Evolutionary conservation across 768 basidiomycete species (phyloP), one percentile per base, ranked within the genome.

Genomic region (Phlebiopsis flavidoalba): DNA sequence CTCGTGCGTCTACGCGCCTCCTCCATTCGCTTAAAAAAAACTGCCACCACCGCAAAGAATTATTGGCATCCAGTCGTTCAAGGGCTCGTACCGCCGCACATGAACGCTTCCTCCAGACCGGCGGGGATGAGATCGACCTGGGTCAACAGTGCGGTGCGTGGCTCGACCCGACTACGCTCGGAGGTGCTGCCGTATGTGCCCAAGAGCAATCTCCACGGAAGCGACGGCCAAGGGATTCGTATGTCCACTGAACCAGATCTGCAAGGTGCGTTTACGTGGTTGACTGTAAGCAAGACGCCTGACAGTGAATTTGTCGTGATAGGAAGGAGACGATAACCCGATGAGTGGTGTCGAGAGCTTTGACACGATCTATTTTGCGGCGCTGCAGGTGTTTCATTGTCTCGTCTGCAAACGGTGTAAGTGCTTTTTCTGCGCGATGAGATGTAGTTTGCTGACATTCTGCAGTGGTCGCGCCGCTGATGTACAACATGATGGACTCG

Each of bases 31-130:
- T 21, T 49, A n/a, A 8, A n/a, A n/a, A n/a, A n/a, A n/a, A 8
- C 37, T 46, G 19, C 46, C 21, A 19, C n/a, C 43, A 11, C 26
- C 1, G 3, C 35, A 1, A 63, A 91, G 92, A 3, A 90, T 98
- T 68, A 90, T 97, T 60, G 95, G 96, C n/a, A 83, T 97, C 0
- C 93, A 98, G 66, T 84, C 91, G 0, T 99, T 99, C 78, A 85
- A 88, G 60, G 94, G 93, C 0, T 95, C 93, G 1, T 77, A 91
- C 46, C 79, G 86, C 17, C 82, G 89, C 8, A 79, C 78, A 0
- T 91, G n/a, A n/a, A n/a, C n/a, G 89, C 66, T 75, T 80, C 51
- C 75, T 91, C 45, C 65, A 71, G 17, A 78, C 87, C 3, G 79
- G 77, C 1, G 74, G 82, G 1, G 40, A 63, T 10, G 73, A 75